A percentile compares a stretch with the other conserved stretches of the same genome.
These are phyloP conservation scores for Hypomontagnella monticulosa DNA, from an alignment of 495 filamentous ascomycete species.

Conservation along the genomic window DNA sequence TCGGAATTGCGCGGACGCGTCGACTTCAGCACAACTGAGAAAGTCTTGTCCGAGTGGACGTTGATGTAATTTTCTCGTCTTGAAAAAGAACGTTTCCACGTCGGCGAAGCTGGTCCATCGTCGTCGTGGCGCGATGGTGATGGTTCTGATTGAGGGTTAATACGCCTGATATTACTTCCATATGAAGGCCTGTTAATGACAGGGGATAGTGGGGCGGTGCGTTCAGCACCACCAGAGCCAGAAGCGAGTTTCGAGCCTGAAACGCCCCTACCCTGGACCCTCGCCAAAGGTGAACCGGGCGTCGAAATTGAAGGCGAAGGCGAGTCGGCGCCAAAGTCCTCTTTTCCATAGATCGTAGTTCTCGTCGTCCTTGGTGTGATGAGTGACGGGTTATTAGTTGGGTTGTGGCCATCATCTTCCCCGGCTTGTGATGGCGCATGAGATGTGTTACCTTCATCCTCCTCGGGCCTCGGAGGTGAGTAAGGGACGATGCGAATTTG, in stretches of 20 bases:
- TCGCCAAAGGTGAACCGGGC: conserved; percentile 49
- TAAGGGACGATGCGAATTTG: conserved; percentile 65
- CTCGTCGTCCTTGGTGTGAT: conserved; percentile 32
- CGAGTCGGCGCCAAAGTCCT: conserved; percentile 50
- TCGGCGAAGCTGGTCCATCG: conserved; percentile 28
- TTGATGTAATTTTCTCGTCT: conserved; percentile 53
- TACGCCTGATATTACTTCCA: conserved; percentile 44
- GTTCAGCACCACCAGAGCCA: conserved; percentile 49
- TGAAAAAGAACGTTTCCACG: conserved; percentile 45
- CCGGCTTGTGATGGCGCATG: conserved; percentile 22
- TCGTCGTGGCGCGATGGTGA: conserved; percentile 36
- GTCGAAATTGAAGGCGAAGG: conserved; percentile 46
- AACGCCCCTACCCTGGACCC: conserved; percentile 52
- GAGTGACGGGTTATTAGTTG: conserved; percentile 19
- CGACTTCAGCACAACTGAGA: conserved; percentile 51
- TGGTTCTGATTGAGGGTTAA: conserved; percentile 43
- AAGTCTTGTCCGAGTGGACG: conserved; percentile 60
- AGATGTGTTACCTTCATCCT: conserved; percentile 41
- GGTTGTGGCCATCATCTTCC: conserved; percentile 14
- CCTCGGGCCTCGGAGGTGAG: conserved; percentile 56
- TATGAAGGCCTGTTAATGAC: conserved; percentile 40
- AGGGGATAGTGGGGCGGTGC: conserved; percentile 50
- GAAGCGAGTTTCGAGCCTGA: conserved; percentile 58
- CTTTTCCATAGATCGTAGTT: conserved; percentile 31
- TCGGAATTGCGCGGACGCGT: conserved; percentile 41